Percentiles rank a stretch among this genome's conserved stretches.
phyloP scores from a whole-genome alignment of 176 grass and related monocot genomes.

The Dendrocalamus sinicus region DNA sequence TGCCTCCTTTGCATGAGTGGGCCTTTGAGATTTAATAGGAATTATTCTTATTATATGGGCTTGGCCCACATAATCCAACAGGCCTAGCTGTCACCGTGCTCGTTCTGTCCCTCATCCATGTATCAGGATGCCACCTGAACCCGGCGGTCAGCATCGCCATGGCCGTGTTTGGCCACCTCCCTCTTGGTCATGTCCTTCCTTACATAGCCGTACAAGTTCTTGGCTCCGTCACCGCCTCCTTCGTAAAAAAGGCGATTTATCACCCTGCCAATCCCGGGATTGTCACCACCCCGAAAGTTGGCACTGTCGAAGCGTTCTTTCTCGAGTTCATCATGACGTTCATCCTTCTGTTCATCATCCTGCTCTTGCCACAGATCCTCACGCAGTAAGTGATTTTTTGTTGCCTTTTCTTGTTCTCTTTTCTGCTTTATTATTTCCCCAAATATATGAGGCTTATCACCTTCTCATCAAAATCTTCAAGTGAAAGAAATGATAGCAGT shows the following conservation, averaged over 20 bases:
- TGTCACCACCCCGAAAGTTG: constrained; percentile 51
- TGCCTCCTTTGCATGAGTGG: no score
- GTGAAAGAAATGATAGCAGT: no score
- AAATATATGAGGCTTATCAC: no score
- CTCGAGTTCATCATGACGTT: constrained; percentile 79
- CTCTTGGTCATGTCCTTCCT: constrained; percentile 42
- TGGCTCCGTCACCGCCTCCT: constrained; percentile 54
- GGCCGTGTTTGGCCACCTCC: constrained; percentile 53
- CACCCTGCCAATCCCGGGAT: constrained; percentile 51
- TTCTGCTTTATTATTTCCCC: no score
- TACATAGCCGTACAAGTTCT: constrained; percentile 60
- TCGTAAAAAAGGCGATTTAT: constrained; percentile 53
- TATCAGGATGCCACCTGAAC: constrained; percentile 77
- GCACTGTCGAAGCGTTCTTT: constrained; percentile 58
- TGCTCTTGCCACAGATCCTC: constrained; percentile 56
- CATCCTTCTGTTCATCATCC: constrained; percentile 68
- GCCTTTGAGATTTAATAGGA: no score
- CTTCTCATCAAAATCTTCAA: no score
- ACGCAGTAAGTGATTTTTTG: no score
- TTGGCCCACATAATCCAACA: no score
- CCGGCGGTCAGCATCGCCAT: constrained; percentile 71
- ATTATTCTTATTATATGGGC: no score
- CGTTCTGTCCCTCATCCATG: constrained; percentile 58
- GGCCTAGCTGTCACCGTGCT: constrained; percentile 57
- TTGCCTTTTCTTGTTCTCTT: no score